Percentiles rank a stretch among this genome's conserved stretches.
phyloP scores from a whole-genome alignment of 2,329 filamentous ascomycete genomes.

The Teratosphaeriaceae sp. region DNA sequence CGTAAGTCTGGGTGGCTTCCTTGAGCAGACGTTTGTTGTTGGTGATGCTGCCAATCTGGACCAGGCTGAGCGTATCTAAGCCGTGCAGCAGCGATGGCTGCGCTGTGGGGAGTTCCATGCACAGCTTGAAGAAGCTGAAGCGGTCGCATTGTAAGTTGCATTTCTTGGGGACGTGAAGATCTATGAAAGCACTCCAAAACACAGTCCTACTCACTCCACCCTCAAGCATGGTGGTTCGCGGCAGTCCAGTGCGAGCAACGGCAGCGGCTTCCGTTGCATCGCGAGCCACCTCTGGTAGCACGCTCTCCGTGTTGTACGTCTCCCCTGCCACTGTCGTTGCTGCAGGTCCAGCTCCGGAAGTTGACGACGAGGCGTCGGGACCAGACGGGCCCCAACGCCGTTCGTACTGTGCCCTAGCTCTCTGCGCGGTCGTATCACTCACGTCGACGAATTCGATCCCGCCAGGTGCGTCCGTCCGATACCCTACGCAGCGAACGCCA shows the following conservation, averaged over 20 bases:
- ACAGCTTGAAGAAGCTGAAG: constrained; percentile 17
- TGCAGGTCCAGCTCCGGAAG: not conserved
- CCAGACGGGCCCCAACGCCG: not conserved
- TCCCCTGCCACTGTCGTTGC: not conserved
- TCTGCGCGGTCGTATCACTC: constrained; percentile 12
- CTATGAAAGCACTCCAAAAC: constrained; percentile 21
- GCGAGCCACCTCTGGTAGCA: not conserved
- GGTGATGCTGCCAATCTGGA: constrained; percentile 20
- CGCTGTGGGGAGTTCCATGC: constrained; percentile 13
- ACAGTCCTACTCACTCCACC: constrained; percentile 9
- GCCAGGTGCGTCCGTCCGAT: constrained; percentile 18
- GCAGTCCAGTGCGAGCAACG: too few relatives aligned
- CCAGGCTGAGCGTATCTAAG: constrained; percentile 22
- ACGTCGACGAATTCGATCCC: constrained; percentile 22
- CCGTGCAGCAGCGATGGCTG: constrained; percentile 16
- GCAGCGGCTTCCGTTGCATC: not conserved
- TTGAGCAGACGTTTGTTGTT: constrained; percentile 18
- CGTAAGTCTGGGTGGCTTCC: constrained; percentile 17
- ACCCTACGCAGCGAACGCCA: constrained; percentile 23
- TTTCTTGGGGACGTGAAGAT: constrained; percentile 18
- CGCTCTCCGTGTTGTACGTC: too few relatives aligned
- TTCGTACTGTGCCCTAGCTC: constrained; percentile 7
- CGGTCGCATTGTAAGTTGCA: constrained; percentile 4
- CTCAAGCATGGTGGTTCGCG: not conserved
- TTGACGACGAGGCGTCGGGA: not conserved